Percentiles rank a stretch among this genome's conserved stretches.
Conservation (phyloP, 148 eudicot species). For the Nepenthes gracilis region DNA sequence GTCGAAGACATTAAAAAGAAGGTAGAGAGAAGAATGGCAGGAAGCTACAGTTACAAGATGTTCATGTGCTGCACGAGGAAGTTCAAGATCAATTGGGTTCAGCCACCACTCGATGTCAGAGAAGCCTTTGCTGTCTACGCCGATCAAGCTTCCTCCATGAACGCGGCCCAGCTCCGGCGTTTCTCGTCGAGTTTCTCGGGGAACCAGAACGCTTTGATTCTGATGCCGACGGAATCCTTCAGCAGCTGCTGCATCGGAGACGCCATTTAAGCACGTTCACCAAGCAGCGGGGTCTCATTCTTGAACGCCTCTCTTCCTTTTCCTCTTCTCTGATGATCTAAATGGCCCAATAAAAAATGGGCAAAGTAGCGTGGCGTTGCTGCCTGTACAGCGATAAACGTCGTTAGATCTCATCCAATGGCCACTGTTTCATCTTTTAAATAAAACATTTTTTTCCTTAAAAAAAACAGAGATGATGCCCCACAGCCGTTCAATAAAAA, state of each 20-base stretch:
- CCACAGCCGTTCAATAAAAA: too few species aligned
- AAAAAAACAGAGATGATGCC: too few species aligned
- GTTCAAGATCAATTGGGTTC: slow-evolving; percentile 51
- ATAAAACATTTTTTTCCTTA: too few species aligned
- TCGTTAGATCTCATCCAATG: too few species aligned
- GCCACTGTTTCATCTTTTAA: too few species aligned
- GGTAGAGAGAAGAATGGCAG: too few species aligned
- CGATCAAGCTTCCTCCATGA: slow-evolving; percentile 23
- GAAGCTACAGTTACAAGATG: slow-evolving; percentile 55
- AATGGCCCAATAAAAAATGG: slow-evolving; percentile 54
- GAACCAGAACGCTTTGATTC: slow-evolving; percentile 32
- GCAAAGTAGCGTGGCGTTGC: too few species aligned
- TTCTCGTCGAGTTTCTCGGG: slow-evolving; percentile 54
- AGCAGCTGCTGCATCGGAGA: slow-evolving; percentile 19
- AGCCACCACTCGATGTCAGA: slow-evolving; percentile 66
- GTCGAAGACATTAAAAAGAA: too few species aligned
- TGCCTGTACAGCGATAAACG: too few species aligned
- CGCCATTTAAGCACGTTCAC: slow-evolving; percentile 20
- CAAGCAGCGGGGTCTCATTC: slow-evolving; percentile 23
- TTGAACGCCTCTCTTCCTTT: slow-evolving; percentile 70
- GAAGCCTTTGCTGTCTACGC: slow-evolving; percentile 42
- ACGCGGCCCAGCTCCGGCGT: slow-evolving; percentile 36
- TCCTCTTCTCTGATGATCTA: slow-evolving; percentile 48
- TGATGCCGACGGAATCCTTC: slow-evolving; percentile 24
- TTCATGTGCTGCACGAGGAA: slow-evolving; percentile 67